Conservation (phyloP, 208 protist species). For the Leishmania amazonensis region DNA sequence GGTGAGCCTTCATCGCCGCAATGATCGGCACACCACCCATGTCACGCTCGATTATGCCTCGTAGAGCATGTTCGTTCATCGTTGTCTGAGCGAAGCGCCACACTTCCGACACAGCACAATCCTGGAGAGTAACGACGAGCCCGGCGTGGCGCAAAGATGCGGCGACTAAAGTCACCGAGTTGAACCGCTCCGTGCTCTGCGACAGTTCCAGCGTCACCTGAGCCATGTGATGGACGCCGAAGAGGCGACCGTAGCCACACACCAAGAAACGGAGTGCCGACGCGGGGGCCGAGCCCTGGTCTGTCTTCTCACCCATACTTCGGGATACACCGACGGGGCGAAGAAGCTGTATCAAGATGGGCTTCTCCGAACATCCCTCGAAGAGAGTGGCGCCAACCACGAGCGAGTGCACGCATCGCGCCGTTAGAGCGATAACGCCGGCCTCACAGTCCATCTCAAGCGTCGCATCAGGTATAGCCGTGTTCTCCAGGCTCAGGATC, state of each 20-base stretch:
- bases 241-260: constrained; percentile 9
- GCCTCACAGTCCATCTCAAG: constrained; percentile 14
- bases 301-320: background rate
- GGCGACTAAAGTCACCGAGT: constrained; percentile 15
- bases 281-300: background rate
- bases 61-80: constrained; percentile 18
- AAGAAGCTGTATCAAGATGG: constrained; percentile 15
- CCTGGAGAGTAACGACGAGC: constrained; percentile 43
- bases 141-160: constrained; percentile 14
- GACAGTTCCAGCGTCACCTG: constrained; percentile 29
- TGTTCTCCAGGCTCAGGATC: constrained; percentile 25
- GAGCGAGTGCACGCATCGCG: constrained; percentile 16
- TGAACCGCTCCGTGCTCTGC: constrained; percentile 3
- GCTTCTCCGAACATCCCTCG: constrained; percentile 12
- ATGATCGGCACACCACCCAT: constrained; percentile 56
- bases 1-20: constrained; percentile 42
- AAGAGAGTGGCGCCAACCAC: constrained; percentile 14
- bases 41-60: constrained; percentile 30
- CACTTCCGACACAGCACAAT: constrained; percentile 24
- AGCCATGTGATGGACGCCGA: constrained; percentile 4
- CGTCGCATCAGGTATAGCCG: constrained; percentile 17
- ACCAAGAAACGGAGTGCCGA: constrained; percentile 12
- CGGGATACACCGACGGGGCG: background rate
- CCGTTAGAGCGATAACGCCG: constrained; percentile 2
- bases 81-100: constrained; percentile 33